These are phyloP conservation scores for Phytophthora foliorum DNA, from an alignment of 352 stramenopile genomes.

Conservation along the genomic window DNA sequence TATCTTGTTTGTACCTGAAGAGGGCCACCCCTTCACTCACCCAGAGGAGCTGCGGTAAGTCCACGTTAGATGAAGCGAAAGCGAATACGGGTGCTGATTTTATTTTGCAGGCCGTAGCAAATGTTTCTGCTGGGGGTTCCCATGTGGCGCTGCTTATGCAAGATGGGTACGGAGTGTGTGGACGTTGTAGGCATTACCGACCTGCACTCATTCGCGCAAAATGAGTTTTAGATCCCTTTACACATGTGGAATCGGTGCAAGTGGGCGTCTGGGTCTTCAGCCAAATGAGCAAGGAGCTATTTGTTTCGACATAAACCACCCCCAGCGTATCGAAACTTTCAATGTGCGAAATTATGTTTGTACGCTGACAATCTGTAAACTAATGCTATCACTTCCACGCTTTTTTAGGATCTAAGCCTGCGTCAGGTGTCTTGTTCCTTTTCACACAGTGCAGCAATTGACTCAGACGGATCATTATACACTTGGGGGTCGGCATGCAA, in stretches of 20 bases:
- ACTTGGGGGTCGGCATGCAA: slow-evolving; percentile 88
- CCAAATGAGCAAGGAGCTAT: slow-evolving; percentile 57
- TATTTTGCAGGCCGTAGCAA: slow-evolving; percentile 56
- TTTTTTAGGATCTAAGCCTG: slow-evolving; percentile 47
- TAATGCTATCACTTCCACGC: not conserved
- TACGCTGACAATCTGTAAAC: not conserved
- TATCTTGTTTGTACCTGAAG: slow-evolving; percentile 29
- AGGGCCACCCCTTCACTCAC: slow-evolving; percentile 67
- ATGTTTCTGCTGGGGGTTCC: slow-evolving; percentile 80
- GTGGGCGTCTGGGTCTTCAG: slow-evolving; percentile 84
- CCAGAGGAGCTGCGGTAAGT: slow-evolving; percentile 61
- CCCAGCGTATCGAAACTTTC: slow-evolving; percentile 66
- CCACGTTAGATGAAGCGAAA: not conserved
- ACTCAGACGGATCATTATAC: slow-evolving; percentile 80
- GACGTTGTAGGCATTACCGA: not conserved
- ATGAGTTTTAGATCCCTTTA: slow-evolving; percentile 76
- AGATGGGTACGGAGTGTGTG: slow-evolving; percentile 60
- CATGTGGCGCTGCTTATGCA: slow-evolving; percentile 89
- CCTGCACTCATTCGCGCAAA: not conserved
- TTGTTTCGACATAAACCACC: slow-evolving; percentile 76
- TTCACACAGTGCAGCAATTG: slow-evolving; percentile 91
- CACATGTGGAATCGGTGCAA: slow-evolving; percentile 89
- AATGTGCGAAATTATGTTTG: slow-evolving; percentile 34
- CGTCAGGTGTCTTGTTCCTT: slow-evolving; percentile 75
- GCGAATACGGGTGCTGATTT: not conserved